A percentile compares a stretch with the other conserved stretches of the same genome.
Conservation (phyloP, 2,329 filamentous ascomycete genomes). For the Elsinoe necatrix region DNA sequence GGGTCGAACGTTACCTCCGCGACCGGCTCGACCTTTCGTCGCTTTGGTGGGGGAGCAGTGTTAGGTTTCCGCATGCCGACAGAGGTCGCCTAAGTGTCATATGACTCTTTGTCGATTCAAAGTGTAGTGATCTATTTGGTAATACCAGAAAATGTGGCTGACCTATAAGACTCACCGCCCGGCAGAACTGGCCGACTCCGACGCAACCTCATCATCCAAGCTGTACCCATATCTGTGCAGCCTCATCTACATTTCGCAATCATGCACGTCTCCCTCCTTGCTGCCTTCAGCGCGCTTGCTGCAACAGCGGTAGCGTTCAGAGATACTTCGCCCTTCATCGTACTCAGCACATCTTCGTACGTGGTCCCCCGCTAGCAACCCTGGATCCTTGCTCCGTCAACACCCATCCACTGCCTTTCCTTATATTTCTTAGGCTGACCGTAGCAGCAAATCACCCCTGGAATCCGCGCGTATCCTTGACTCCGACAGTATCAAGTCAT, state of each 20-base stretch:
- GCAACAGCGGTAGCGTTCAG: conserved; percentile 59
- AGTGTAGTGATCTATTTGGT: neutral
- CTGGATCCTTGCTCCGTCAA: conserved; percentile 7
- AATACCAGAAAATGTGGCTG: neutral
- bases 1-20: conserved; percentile 83
- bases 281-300: neutral
- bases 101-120: too few relatives aligned
- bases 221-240: neutral
- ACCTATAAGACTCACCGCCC: neutral
- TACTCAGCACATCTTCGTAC: conserved; percentile 82
- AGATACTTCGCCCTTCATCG: conserved; percentile 80
- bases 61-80: neutral
- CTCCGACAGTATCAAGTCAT: neutral
- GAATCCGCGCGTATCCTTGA: neutral
- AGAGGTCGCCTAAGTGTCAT: too few relatives aligned
- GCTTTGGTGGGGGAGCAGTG: conserved; percentile 56
- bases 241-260: neutral
- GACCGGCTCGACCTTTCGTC: conserved; percentile 53
- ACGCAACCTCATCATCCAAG: neutral
- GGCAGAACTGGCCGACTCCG: neutral
- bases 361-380: neutral
- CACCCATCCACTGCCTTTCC: conserved; percentile 4
- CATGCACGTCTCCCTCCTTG: neutral
- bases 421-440: conserved; percentile 4
- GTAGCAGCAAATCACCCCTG: neutral